Percentiles rank a stretch among this genome's conserved stretches.
Evolutionary conservation across 352 stramenopile species (phyloP).

Genomic region (Pythium dissotocum): DNA sequence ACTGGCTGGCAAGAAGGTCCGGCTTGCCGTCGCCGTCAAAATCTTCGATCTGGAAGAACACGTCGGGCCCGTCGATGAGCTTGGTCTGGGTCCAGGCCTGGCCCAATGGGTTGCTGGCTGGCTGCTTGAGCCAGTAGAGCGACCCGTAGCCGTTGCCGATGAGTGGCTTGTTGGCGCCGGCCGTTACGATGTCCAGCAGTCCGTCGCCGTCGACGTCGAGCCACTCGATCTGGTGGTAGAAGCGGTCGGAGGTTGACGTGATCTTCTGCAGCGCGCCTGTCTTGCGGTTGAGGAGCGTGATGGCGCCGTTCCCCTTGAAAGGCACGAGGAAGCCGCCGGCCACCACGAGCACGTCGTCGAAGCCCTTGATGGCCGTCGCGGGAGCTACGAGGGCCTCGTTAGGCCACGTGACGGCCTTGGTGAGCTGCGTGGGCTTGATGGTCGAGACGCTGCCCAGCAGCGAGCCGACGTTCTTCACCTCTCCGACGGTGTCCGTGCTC

Average conservation of each 20-base stretch:
- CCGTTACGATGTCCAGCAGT: slow-evolving; percentile 22
- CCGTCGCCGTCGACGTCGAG: slow-evolving; percentile 21
- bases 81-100: slow-evolving; percentile 25
- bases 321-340: slow-evolving; percentile 24
- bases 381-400: slow-evolving; percentile 20
- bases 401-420: slow-evolving; percentile 14
- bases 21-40: slow-evolving; percentile 17
- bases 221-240: slow-evolving; percentile 29
- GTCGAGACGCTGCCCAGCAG: slow-evolving; percentile 18
- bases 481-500: slow-evolving; percentile 22
- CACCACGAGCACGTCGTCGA: slow-evolving; percentile 19
- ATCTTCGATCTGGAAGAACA: slow-evolving; percentile 27
- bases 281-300: slow-evolving; percentile 20
- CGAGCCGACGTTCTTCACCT: slow-evolving; percentile 25
- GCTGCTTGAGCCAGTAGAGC: slow-evolving; percentile 29
- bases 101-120: slow-evolving; percentile 19
- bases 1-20: slow-evolving; percentile 19
- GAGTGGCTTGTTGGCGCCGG: slow-evolving; percentile 24
- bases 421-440: slow-evolving; percentile 25
- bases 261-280: slow-evolving; percentile 21
- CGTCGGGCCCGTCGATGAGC: slow-evolving; percentile 17
- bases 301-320: slow-evolving; percentile 23
- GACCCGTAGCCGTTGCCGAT: slow-evolving; percentile 21
- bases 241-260: slow-evolving; percentile 20
- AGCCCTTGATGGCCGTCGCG: slow-evolving; percentile 16